phyloP scores from a whole-genome alignment of 2,329 filamentous ascomycete genomes.

The Botrytis squamosa region DNA sequence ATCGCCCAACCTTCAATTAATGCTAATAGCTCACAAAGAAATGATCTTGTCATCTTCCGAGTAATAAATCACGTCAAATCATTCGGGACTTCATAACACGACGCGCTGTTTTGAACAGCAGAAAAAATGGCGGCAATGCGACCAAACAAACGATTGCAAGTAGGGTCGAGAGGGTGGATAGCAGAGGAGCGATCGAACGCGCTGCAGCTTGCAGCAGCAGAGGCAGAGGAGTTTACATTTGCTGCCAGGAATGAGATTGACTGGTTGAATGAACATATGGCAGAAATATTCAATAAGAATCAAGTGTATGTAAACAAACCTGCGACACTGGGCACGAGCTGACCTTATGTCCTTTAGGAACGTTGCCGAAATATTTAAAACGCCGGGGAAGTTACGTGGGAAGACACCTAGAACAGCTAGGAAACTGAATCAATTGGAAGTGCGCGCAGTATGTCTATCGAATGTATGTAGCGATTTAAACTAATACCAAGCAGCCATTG shows the following conservation, averaged over 20 bases:
- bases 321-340: conserved; percentile 22
- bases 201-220: conserved; percentile 70
- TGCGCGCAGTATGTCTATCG: conserved; percentile 58
- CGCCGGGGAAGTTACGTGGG: conserved; percentile 76
- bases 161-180: conserved; percentile 85
- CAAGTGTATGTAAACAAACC: conserved; percentile 66
- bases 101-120: conserved; percentile 38
- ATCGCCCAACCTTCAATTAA: not conserved
- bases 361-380: conserved; percentile 94
- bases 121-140: conserved; percentile 39
- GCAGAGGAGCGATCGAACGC: conserved; percentile 79
- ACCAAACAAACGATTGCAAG: conserved; percentile 56
- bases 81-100: conserved; percentile 22
- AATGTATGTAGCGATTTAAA: conserved; percentile 8
- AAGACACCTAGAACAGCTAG: conserved; percentile 74
- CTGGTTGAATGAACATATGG: conserved; percentile 99
- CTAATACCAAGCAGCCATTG: conserved; percentile 50
- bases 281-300: conserved; percentile 83
- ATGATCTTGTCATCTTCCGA: conserved; percentile 31
- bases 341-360: conserved; percentile 57
- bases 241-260: conserved; percentile 91
- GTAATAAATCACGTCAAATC: conserved; percentile 16
- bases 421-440: conserved; percentile 57
- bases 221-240: conserved; percentile 90
- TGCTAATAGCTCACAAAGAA: conserved; percentile 24